Base-by-base conservation (phyloP, 306 rosid genomes). In the Vigna angularis region DNA sequence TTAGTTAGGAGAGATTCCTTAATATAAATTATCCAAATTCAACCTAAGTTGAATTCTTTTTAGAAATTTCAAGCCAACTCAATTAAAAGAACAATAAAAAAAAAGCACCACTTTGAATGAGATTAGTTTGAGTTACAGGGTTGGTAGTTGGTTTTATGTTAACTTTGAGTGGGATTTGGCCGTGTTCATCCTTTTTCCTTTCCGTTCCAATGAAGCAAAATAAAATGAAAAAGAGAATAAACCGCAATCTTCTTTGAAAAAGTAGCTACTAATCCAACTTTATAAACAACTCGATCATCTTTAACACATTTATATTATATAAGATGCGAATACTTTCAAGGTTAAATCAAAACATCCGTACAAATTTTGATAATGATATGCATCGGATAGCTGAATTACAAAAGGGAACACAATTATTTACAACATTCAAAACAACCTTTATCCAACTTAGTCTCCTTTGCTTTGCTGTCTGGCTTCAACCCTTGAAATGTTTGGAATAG, bases 371-470 rank as follows among this genome's bases (percentile, higher is more conserved):
- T 68, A 32, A 13, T 38, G 65, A 57, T 70, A 62, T 59, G 47
- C 49, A 52, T 30, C 0, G 53, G 66, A 72, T 52, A 17, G 42
- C 72, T 15, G 61, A 67, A 61, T 26, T 61, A 66, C 22, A 71
- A 45, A 51, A 64, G 56, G 56, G n/a, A 12, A 72, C 34, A 58
- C 66, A 67, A 75, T 42, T 59, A 50, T 49, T 58, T 63, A 59
- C 32, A 52, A 42, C 30, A 32, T 45, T 70, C 49, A 80, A 66
- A 62, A 80, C 79, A 73, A 32, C 51, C 64, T 49, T 75, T 64
- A 28, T 80, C 72, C 30, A 65, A 58, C 13, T 57, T 66, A 13
- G 5, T 56, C 70, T 74, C 45, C 28, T 36, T n/a, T 59, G 18
- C 2, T 67, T 58, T 57, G 42, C 18, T 13, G 38, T 40, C 17